Percentiles rank a stretch among this genome's conserved stretches.
phyloP scores from a whole-genome alignment of 2,329 filamentous ascomycete genomes.

The Thermothelomyces thermophilus region DNA sequence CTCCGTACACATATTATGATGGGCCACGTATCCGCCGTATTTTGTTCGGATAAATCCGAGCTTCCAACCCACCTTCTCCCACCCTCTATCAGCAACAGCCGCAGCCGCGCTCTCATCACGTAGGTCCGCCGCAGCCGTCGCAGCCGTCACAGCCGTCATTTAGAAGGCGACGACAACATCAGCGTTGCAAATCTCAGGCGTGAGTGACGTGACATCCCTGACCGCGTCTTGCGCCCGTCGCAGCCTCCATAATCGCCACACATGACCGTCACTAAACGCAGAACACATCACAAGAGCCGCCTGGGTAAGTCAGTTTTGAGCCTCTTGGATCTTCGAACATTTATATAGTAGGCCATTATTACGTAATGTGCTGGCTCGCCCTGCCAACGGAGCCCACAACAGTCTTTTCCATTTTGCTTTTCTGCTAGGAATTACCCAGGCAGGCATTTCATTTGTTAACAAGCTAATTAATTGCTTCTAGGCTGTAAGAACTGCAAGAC shows the following conservation, averaged over 20 bases:
- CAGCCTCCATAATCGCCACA: not conserved
- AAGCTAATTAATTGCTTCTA: not conserved
- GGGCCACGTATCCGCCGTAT: not conserved
- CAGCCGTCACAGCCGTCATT: not conserved
- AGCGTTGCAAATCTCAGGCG: not conserved
- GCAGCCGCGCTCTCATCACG: not conserved
- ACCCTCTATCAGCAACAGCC: not conserved
- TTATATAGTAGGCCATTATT: not conserved
- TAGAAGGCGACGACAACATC: not conserved
- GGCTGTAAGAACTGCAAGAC: slow-evolving; percentile 1
- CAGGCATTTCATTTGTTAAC: not conserved
- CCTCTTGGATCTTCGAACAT: not conserved
- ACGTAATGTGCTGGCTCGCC: not conserved
- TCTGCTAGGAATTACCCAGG: not conserved
- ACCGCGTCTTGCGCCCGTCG: not conserved
- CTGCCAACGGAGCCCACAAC: not conserved
- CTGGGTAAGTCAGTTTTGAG: not conserved
- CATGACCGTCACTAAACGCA: not conserved
- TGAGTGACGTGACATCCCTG: not conserved
- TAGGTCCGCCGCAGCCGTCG: too few relatives aligned
- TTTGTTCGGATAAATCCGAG: not conserved
- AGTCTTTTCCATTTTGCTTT: not conserved
- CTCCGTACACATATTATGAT: not conserved
- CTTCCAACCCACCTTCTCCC: not conserved
- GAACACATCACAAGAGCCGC: not conserved